Base-by-base conservation (phyloP, 805 yeast genomes). In the Yarrowia sp. region DNA sequence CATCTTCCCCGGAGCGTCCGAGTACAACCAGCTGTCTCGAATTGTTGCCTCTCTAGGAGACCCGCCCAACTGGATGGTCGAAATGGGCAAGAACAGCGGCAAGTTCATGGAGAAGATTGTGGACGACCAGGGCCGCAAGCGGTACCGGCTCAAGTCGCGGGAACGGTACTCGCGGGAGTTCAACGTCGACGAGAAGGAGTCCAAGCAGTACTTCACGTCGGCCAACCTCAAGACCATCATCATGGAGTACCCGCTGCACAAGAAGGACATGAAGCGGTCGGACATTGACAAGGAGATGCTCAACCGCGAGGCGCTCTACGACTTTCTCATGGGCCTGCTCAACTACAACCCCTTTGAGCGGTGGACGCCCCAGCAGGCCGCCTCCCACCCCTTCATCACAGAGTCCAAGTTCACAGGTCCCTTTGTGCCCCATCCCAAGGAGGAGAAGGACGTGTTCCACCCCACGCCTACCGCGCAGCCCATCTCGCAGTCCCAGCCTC, bases 31-130 rank as follows among this genome's bases (percentile, higher is more conserved):
- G 78, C 80, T 96, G 53, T 83, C 86, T 71, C 87, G 97, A 72
- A 92, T 95, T 46, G 86, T 89, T 3, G 89, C 89, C 52, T 89
- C 92, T 82, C 78, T 94, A 70, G 97, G 97, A 0, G 71, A 73
- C 66, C 99, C 99, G 32, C 98, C 97, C 11, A 81, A 89, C 32
- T 97, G 97, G 91, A 95, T 95, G 99, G 83, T 94, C 72, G 98
- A 94, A 72, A 92, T 91, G 87, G 99, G 98, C 36, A 89, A 91
- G 72, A 92, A 89, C 77, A 83, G 97, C 0, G 79, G 82, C 56
- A 86, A 88, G 72, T 95, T 89, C 73, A 83, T 90, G 79, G 85
- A 84, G 69, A 85, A 85, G 71, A 78, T 72, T 38, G 71, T 75
- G 74, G 77, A 79, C 70, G 72, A 79, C 71, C 75, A 75, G 70